phyloP scores from a whole-genome alignment of 352 stramenopile species.

The Phytophthora fragariae region DNA sequence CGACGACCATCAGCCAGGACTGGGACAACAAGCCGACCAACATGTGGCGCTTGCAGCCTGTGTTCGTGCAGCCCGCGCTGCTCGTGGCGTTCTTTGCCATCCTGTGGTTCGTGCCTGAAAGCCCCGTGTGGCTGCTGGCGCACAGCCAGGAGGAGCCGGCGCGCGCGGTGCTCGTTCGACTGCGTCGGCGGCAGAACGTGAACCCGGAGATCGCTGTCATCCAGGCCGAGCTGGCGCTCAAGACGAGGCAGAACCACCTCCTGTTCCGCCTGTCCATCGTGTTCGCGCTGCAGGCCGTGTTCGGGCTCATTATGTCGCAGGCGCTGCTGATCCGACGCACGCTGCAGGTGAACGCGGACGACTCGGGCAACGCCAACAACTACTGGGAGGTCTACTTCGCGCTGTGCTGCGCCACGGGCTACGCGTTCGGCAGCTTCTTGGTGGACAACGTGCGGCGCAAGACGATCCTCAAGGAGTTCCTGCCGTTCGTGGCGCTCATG shows the following conservation, averaged over 20 bases:
- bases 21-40: slow-evolving; percentile 54
- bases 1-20: slow-evolving; percentile 41
- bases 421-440: slow-evolving; percentile 80
- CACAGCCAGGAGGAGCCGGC: slow-evolving; percentile 67
- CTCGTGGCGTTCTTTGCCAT: slow-evolving; percentile 64
- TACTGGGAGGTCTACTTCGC: slow-evolving; percentile 73
- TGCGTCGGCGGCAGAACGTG: slow-evolving; percentile 78
- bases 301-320: slow-evolving; percentile 73
- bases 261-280: slow-evolving; percentile 72
- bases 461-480: slow-evolving; percentile 90
- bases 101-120: slow-evolving; percentile 81
- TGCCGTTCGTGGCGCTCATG: slow-evolving; percentile 56
- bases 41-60: slow-evolving; percentile 67
- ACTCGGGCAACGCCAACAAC: slow-evolving; percentile 34
- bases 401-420: slow-evolving; percentile 54
- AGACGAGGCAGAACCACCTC: slow-evolving; percentile 58
- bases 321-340: slow-evolving; percentile 63
- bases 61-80: slow-evolving; percentile 69
- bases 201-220: slow-evolving; percentile 64
- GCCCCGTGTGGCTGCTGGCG: slow-evolving; percentile 76
- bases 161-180: slow-evolving; percentile 54
- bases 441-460: slow-evolving; percentile 90
- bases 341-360: slow-evolving; percentile 41
- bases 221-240: slow-evolving; percentile 60
- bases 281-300: slow-evolving; percentile 65